Evolutionary conservation across 352 stramenopile species (phyloP).

Genomic region (Pythium pyrilobum): DNA sequence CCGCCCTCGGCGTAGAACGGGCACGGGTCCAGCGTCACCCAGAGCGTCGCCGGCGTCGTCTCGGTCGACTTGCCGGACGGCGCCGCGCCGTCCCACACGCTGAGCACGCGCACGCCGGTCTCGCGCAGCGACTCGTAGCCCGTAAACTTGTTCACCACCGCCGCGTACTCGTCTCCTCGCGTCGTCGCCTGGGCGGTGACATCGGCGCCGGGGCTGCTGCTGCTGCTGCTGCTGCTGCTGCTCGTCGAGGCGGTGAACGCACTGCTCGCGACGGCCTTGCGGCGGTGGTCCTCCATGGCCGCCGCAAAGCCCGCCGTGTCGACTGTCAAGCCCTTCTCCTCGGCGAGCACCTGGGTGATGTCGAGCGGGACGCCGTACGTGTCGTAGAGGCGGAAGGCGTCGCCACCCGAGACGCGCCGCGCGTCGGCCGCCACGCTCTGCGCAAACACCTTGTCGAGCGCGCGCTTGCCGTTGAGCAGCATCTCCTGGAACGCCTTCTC

Average conservation of each 20-base stretch:
- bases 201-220: not conserved
- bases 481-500: conserved; percentile 72
- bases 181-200: not conserved
- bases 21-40: conserved; percentile 45
- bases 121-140: conserved; percentile 53
- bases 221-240: conserved; percentile 1
- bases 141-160: conserved; percentile 32
- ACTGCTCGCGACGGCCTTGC: conserved; percentile 37
- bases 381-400: conserved; percentile 72
- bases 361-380: conserved; percentile 77
- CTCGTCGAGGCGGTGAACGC: conserved; percentile 23
- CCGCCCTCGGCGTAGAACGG: conserved; percentile 78
- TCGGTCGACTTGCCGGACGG: not conserved
- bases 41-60: conserved; percentile 15
- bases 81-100: conserved; percentile 23
- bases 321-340: conserved; percentile 51
- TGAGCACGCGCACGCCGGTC: conserved; percentile 27
- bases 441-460: conserved; percentile 59
- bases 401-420: conserved; percentile 33
- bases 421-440: conserved; percentile 13
- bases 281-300: conserved; percentile 45
- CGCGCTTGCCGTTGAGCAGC: conserved; percentile 44
- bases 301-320: conserved; percentile 47
- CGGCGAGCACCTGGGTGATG: conserved; percentile 62
- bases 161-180: not conserved